Evolutionary conservation across 1,139 yeast genomes (phyloP), one percentile per base, ranked within the genome.

Genomic region (Arxiozyma slooffiae): DNA sequence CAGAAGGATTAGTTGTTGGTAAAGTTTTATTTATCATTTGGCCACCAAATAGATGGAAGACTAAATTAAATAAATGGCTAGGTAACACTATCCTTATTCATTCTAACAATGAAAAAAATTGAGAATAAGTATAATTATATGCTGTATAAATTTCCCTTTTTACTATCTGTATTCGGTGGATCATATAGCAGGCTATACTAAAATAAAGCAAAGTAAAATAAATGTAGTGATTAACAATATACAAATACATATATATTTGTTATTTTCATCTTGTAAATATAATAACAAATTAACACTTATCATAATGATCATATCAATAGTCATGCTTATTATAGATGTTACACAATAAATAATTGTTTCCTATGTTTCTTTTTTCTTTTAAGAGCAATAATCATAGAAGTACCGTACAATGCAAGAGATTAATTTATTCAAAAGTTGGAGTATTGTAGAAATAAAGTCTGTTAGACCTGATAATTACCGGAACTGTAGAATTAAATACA

Each of bases 1-100:
- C 95, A 39, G 76, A 80, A 48, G 96, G 89, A 0, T 70, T 88
- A 55, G 82, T 87, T 23, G 63, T 85, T 18, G 96, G 96, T 1
- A 83, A 79, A 60, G 95, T 83, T 1, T 72, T 78, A 0, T 65
- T 69, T 41, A 73, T 87, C 1, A 63, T 87, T 44, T 85, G 85
- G 81, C 96, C 96, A 0, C 71, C 77, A 7, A 67, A 71, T 37
- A 72, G 95, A 55, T 71, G 74, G 59, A 80, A 80, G 0, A 50
- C 60, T 6, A 58, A 61, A 47, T 48, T 65, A 46, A 50, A 58
- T 37, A 40, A 41, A 26, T 59, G 57, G 49, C 52, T 53, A 1
- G 68, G 68, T 2, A 53, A 66, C 24, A 58, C 58, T 38, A 55
- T 59, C 6, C 38, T 54, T 20, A 49, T 53, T 18, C 47, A 48